These are phyloP conservation scores for Pythium volutum DNA, from an alignment of 352 stramenopile species.

Conservation along the genomic window DNA sequence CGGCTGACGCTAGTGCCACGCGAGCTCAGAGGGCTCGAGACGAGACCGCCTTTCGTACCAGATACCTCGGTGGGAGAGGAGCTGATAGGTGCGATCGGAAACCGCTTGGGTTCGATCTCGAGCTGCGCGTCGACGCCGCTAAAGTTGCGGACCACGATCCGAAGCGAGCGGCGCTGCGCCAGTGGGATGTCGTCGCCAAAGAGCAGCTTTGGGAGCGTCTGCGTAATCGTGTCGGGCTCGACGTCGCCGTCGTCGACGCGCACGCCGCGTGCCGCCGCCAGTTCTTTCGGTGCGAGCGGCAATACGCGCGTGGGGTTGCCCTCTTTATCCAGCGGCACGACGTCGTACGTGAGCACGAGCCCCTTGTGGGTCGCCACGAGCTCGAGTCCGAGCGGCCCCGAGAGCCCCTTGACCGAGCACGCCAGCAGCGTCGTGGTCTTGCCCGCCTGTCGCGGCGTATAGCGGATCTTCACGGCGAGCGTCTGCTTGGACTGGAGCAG, in stretches of 20 bases:
- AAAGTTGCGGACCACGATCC: constrained; percentile 69
- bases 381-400: constrained; percentile 59
- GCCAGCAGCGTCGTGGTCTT: constrained; percentile 53
- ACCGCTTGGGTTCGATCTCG: constrained; percentile 61
- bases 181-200: constrained; percentile 68
- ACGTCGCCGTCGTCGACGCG: constrained; percentile 40
- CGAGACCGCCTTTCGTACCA: no score
- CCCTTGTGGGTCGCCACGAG: constrained; percentile 66
- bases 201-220: constrained; percentile 40
- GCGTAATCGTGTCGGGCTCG: constrained; percentile 30
- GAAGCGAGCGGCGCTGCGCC: constrained; percentile 42
- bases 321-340: constrained; percentile 12
- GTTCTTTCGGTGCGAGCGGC: constrained; percentile 35
- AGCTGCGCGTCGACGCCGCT: constrained; percentile 70
- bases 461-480: constrained; percentile 41
- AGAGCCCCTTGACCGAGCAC: constrained; percentile 58
- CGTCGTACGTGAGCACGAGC: constrained; percentile 75
- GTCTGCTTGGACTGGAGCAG: constrained; percentile 63
- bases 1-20: background rate
- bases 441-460: constrained; percentile 55
- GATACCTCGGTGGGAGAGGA: no score
- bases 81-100: constrained; percentile 19
- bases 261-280: constrained; percentile 39
- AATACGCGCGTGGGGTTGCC: background rate
- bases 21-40: background rate